These are phyloP conservation scores for Sambucus nigra DNA, from an alignment of 129 eudicot genomes.

Conservation along the genomic window DNA sequence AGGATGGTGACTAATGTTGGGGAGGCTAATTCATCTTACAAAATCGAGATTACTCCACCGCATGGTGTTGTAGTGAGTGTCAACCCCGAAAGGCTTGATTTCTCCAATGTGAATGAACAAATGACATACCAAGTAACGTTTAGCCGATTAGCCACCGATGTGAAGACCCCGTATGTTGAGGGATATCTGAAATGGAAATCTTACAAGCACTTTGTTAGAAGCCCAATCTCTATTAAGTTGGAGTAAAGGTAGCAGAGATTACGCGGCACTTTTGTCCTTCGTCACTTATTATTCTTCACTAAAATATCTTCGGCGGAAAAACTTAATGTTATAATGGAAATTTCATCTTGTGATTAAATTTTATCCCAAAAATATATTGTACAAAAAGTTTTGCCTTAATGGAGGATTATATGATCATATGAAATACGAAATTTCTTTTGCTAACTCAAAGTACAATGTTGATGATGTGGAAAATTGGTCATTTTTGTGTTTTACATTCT, in stretches of 20 bases:
- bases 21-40: constrained; percentile 29
- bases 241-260: constrained; percentile 12
- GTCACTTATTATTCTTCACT: no score
- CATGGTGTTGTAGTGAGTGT: constrained; percentile 18
- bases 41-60: constrained; percentile 3
- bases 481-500: no score
- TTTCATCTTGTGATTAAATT: no score
- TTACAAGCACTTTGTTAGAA: constrained; percentile 25
- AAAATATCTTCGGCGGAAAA: no score
- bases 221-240: constrained; percentile 24
- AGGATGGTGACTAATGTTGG: constrained; percentile 56
- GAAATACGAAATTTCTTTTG: no score
- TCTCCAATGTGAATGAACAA: constrained; percentile 26
- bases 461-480: no score
- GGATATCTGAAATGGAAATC: constrained; percentile 27
- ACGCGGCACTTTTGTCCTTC: no score
- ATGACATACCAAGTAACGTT: constrained; percentile 27
- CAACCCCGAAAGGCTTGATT: constrained; percentile 22
- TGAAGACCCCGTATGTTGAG: constrained; percentile 7
- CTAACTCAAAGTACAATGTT: no score
- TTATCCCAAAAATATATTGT: no score
- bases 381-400: no score
- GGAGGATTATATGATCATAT: no score
- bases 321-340: no score
- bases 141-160: not conserved